Conservation (phyloP, 176 grass and related monocot species). For the Zoysia japonica region DNA sequence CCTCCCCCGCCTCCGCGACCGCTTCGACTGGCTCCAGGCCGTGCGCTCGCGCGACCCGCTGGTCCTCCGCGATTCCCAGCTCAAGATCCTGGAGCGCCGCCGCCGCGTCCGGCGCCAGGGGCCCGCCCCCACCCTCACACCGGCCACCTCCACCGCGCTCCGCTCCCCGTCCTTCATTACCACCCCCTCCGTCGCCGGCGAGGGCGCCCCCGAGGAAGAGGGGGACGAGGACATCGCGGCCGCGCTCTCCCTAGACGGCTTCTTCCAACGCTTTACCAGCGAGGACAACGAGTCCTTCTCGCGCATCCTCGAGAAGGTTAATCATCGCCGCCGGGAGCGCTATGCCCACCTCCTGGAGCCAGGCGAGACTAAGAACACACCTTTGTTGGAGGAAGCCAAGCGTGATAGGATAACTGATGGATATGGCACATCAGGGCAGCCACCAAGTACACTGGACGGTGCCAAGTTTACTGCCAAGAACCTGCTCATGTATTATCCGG, state of each 20-base stretch:
- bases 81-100: conserved; percentile 89
- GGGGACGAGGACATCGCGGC: conserved; percentile 52
- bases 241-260: conserved; percentile 69
- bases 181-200: conserved; percentile 1
- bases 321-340: conserved; percentile 66
- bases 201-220: conserved; percentile 19
- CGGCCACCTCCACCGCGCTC: conserved; percentile 54
- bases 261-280: conserved; percentile 77
- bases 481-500: conserved; percentile 90
- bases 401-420: conserved; percentile 84
- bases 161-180: conserved; percentile 63
- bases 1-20: conserved; percentile 80
- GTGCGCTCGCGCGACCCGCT: conserved; percentile 79
- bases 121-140: conserved; percentile 53
- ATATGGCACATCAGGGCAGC: conserved; percentile 88
- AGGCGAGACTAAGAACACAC: background rate
- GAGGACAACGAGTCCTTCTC: conserved; percentile 97
- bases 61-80: conserved; percentile 80
- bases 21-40: conserved; percentile 92
- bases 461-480: conserved; percentile 89
- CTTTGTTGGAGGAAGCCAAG: conserved; percentile 58
- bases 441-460: conserved; percentile 57
- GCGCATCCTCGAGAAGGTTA: conserved; percentile 86
- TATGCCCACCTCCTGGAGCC: conserved; percentile 82
- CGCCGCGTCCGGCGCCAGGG: conserved; percentile 33